Conservation (phyloP, 192 early-diverging fungal genomes). For the Geranomyces variabilis region DNA sequence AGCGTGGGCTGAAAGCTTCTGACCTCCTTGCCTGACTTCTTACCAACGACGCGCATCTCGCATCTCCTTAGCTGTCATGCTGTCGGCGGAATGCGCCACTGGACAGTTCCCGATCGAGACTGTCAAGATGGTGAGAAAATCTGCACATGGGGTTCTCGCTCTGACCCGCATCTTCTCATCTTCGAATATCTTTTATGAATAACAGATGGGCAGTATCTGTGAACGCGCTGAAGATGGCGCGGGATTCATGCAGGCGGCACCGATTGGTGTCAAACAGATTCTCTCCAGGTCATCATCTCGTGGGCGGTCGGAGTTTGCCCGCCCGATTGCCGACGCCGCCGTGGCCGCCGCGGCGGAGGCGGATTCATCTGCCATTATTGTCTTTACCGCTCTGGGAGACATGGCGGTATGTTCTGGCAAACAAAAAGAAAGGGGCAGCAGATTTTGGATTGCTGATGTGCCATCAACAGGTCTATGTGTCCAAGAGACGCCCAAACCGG, state of each 20-base stretch:
- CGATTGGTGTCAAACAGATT: not conserved
- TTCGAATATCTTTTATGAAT: too few relatives aligned
- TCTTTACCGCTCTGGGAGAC: slow-evolving; percentile 45
- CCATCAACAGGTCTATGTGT: slow-evolving; percentile 33
- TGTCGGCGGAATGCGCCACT: slow-evolving; percentile 57
- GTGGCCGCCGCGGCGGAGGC: slow-evolving; percentile 55
- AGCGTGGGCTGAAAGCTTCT: too few relatives aligned
- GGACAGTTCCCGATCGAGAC: slow-evolving; percentile 57
- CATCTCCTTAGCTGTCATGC: slow-evolving; percentile 57
- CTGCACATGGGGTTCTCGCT: too few relatives aligned
- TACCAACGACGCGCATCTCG: not conserved
- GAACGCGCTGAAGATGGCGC: slow-evolving; percentile 45
- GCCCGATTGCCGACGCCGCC: slow-evolving; percentile 58
- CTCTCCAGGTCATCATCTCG: not conserved
- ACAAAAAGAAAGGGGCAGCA: not conserved
- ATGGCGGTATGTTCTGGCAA: slow-evolving; percentile 29
- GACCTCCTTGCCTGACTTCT: not conserved
- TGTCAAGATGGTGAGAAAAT: slow-evolving; percentile 44
- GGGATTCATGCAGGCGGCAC: slow-evolving; percentile 34
- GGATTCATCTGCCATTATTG: slow-evolving; percentile 48
- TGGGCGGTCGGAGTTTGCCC: slow-evolving; percentile 35
- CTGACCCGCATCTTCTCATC: too few relatives aligned
- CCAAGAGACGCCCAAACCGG: slow-evolving; percentile 50
- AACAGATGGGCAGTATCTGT: slow-evolving; percentile 58
- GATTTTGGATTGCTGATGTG: not conserved